Conservation (phyloP, 1,284 basidiomycete genomes). For the Xerocomus nothofagi region DNA sequence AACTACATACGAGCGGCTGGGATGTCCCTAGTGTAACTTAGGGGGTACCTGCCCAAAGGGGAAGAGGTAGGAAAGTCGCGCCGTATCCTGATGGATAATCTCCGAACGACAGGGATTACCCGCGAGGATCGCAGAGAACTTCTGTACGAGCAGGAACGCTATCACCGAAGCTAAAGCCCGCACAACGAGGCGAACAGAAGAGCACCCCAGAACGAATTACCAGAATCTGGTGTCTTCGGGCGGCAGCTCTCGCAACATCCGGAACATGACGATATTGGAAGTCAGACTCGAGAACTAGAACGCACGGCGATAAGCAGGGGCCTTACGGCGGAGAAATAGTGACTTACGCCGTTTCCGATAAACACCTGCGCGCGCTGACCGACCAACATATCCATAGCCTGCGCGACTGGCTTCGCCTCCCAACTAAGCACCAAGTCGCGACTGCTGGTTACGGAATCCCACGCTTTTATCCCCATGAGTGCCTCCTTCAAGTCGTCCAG, state of each 20-base stretch:
- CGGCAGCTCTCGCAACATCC: slow-evolving; percentile 39
- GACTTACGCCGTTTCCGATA: slow-evolving; percentile 55
- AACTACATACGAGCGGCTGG: slow-evolving; percentile 3
- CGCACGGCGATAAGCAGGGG: not conserved
- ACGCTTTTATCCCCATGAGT: slow-evolving; percentile 30
- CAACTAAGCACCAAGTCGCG: slow-evolving; percentile 43
- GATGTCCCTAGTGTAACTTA: slow-evolving; percentile 1
- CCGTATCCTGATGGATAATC: not conserved
- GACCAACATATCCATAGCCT: slow-evolving; percentile 54
- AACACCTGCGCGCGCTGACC: slow-evolving; percentile 50
- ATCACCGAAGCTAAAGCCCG: not conserved
- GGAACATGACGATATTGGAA: slow-evolving; percentile 54
- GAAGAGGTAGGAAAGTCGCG: too few relatives aligned
- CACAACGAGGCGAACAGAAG: not conserved
- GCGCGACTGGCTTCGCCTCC: slow-evolving; percentile 48
- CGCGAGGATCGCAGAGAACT: not conserved
- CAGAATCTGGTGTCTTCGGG: slow-evolving; percentile 40
- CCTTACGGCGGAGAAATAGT: not conserved
- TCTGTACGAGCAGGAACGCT: not conserved
- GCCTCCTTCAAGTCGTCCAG: slow-evolving; percentile 35
- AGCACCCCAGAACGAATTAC: slow-evolving; percentile 22
- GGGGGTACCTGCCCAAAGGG: not conserved
- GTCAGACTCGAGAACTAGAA: slow-evolving; percentile 57
- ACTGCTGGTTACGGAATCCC: slow-evolving; percentile 46
- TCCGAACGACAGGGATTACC: not conserved